Conservation (phyloP, 2,329 filamentous ascomycete genomes). For the Metarhizium anisopliae region DNA sequence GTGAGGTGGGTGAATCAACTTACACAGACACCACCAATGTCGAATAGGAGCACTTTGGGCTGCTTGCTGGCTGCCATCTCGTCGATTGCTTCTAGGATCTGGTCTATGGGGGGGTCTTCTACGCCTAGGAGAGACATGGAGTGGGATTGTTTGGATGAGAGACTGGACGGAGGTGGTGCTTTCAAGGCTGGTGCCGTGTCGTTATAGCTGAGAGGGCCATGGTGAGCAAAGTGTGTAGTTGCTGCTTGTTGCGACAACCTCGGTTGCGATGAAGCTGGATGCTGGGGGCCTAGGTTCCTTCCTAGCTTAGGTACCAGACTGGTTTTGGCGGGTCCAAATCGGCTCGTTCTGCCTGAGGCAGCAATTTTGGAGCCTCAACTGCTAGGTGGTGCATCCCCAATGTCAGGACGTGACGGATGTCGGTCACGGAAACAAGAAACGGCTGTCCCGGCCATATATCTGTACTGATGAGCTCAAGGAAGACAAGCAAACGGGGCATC, state of each 20-base stretch:
- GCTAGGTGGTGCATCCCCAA: too few species aligned
- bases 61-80: slow-evolving; percentile 35
- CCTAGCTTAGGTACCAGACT: too few species aligned
- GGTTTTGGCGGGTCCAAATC: too few species aligned
- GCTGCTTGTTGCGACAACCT: not conserved
- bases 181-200: not conserved
- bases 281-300: not conserved
- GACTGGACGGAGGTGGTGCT: not conserved
- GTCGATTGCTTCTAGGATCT: slow-evolving; percentile 22
- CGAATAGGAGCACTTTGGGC: slow-evolving; percentile 77
- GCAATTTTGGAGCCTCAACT: too few species aligned
- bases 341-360: too few species aligned
- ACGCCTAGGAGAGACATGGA: slow-evolving; percentile 1
- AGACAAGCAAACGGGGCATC: too few species aligned
- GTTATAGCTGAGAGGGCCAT: not conserved
- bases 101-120: slow-evolving; percentile 8
- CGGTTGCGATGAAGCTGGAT: not conserved
- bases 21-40: slow-evolving; percentile 96
- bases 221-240: not conserved
- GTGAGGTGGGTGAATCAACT: slow-evolving; percentile 30
- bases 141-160: not conserved
- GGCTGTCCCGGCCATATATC: too few species aligned
- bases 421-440: too few species aligned
- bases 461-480: too few species aligned
- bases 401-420: too few species aligned